Conservation (phyloP, 768 basidiomycete species). For the Hemileccinum impolitum region DNA sequence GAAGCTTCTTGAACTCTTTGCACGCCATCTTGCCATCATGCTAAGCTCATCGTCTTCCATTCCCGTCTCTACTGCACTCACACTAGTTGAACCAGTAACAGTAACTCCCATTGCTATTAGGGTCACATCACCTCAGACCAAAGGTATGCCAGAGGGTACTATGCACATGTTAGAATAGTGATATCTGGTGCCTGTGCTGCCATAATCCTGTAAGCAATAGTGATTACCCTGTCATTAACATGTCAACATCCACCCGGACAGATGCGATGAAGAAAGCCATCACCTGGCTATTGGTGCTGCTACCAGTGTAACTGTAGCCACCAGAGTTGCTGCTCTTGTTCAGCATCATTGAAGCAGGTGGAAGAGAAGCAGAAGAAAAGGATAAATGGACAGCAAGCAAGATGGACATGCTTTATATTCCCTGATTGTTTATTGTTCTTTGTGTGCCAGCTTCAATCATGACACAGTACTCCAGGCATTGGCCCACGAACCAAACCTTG, state of each 20-base stretch:
- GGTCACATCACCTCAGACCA: not conserved
- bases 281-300: conserved; percentile 52
- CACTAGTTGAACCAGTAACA: no score
- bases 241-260: no score
- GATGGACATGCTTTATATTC: not conserved
- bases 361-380: not conserved
- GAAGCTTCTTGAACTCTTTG: no score
- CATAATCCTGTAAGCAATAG: conserved; percentile 52
- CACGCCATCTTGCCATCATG: no score
- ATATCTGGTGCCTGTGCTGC: conserved; percentile 42
- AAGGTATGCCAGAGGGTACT: not conserved
- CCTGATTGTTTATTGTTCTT: conserved; percentile 8
- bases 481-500: no score
- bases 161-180: conserved; percentile 61
- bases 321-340: conserved; percentile 18
- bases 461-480: no score
- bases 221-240: conserved; percentile 49
- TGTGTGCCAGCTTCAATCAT: no score
- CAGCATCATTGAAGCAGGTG: conserved; percentile 17
- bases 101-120: conserved; percentile 48
- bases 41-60: no score
- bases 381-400: not conserved
- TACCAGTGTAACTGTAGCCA: conserved; percentile 41
- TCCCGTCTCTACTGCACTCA: no score
- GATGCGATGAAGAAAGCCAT: not conserved